Evolutionary conservation across 1,139 yeast species (phyloP).

Genomic region (Trichomonascaceae sp.): DNA sequence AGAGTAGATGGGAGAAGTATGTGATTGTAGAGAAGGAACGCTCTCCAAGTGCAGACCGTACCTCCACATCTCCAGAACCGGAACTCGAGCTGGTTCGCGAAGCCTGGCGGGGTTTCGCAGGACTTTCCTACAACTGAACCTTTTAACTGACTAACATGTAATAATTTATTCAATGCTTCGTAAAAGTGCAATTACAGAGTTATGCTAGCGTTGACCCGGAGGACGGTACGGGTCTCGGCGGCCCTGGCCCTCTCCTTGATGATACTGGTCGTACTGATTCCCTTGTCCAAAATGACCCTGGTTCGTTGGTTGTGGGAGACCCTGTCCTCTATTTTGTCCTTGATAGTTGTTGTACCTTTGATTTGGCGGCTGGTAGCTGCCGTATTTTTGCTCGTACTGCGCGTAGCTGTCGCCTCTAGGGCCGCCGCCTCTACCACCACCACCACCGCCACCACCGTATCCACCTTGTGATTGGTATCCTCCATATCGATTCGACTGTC

Average conservation of each 20-base stretch:
- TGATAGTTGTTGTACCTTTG: no score
- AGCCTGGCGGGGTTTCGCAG: slow-evolving; percentile 61
- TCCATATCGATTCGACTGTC: no score
- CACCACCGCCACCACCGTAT: slow-evolving; percentile 4
- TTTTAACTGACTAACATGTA: neutral
- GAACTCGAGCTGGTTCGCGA: slow-evolving; percentile 54
- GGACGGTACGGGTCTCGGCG: no score
- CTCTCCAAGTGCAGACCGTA: slow-evolving; percentile 6
- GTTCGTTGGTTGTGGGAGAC: no score
- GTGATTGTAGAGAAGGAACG: slow-evolving; percentile 41
- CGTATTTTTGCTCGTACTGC: slow-evolving; percentile 3
- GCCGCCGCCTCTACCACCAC: slow-evolving; percentile 4
- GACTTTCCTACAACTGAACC: slow-evolving; percentile 9
- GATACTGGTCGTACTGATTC: slow-evolving; percentile 5
- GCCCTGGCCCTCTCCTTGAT: slow-evolving; percentile 7
- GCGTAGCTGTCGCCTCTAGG: slow-evolving; percentile 2
- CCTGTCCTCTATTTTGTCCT: no score
- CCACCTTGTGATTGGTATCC: neutral
- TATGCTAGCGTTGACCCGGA: no score
- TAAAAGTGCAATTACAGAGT: no score
- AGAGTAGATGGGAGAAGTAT: slow-evolving; percentile 76
- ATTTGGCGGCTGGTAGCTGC: no score
- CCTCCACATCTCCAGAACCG: slow-evolving; percentile 14
- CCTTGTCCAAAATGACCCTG: neutral
- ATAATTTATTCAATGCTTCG: no score